phyloP scores from a whole-genome alignment of 768 basidiomycete genomes.

The Suillus subaureus region DNA sequence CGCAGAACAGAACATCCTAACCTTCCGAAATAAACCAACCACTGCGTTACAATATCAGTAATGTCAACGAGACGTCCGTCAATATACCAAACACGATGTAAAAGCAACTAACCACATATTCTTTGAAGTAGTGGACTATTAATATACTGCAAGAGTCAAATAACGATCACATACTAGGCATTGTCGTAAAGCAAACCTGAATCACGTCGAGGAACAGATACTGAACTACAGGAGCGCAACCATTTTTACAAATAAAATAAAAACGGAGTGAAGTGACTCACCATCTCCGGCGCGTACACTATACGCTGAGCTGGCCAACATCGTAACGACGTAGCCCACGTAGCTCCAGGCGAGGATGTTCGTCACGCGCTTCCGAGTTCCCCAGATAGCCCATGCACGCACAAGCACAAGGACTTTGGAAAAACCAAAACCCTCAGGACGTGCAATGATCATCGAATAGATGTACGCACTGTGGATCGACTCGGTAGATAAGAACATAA shows the following conservation, averaged over 20 bases:
- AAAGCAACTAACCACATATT: not conserved
- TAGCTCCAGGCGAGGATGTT: conserved; percentile 2
- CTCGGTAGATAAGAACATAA: conserved; percentile 4
- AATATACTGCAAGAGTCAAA: not conserved
- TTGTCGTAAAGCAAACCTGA: not conserved
- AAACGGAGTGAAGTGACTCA: not conserved
- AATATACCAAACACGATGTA: not conserved
- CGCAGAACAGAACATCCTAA: not conserved
- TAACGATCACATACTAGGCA: conserved; percentile 10
- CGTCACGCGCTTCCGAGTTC: not conserved
- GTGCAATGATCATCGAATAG: not conserved
- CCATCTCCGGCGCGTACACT: not conserved
- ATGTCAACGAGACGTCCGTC: not conserved
- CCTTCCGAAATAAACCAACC: conserved; percentile 13
- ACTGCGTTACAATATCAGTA: conserved; percentile 3
- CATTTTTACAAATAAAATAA: not conserved
- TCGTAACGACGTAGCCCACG: not conserved
- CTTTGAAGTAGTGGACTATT: not conserved
- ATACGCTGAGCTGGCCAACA: not conserved
- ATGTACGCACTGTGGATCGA: conserved; percentile 11
- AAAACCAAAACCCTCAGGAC: not conserved
- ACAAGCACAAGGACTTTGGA: conserved; percentile 12
- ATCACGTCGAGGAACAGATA: not conserved
- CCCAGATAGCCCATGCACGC: conserved; percentile 16
- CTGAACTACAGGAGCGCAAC: not conserved